Evolutionary conservation across 192 early-diverging fungal genomes (phyloP), one percentile per base, ranked within the genome.

Genomic region (Diversispora eburnea): DNA sequence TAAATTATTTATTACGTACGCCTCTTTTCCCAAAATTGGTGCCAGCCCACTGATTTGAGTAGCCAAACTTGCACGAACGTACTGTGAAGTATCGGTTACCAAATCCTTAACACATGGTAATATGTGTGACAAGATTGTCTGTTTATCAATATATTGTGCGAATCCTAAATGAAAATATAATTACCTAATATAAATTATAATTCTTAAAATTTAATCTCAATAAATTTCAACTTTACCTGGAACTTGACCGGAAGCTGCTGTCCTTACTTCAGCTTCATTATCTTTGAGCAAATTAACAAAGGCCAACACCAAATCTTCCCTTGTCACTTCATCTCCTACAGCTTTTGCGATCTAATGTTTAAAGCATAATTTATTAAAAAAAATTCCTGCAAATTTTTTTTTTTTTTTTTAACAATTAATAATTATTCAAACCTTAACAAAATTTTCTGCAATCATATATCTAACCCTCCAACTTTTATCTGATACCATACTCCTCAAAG

Each of bases 401-500:
- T 33, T 33, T 33, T 33, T 33, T 33, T 33, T 33, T 33, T 33
- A 33, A 33, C 25, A 33, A 47, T 33, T 67, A 22, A 52, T 41
- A 67, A 62, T 3, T 5, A 74, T 74, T 2, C 39, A 68, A 78
- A 97, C 91, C 76, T 91, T 88, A 61, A 96, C 93, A 89, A 95
- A 98, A 83, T 98, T 98, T 74, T 96, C 94, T 3, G 98, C 98
- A 83, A 97, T 92, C 95, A 98, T 98, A 79, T 98, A 99, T 67
- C 96, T 84, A 59, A 99, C 96, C 73, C 98, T 89, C 98, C 98
- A 99, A 64, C 94, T 95, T 79, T 94, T 96, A 81, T 99, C 98
- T 33, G 85, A 80, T 62, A 91, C 92, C 86, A 98, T 84, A 54
- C 74, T 78, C 59, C 90, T 89, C 62, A 99, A 86, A 52, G 86